Conservation (phyloP, 2,329 filamentous ascomycete genomes). For the Cadophora sp. region DNA sequence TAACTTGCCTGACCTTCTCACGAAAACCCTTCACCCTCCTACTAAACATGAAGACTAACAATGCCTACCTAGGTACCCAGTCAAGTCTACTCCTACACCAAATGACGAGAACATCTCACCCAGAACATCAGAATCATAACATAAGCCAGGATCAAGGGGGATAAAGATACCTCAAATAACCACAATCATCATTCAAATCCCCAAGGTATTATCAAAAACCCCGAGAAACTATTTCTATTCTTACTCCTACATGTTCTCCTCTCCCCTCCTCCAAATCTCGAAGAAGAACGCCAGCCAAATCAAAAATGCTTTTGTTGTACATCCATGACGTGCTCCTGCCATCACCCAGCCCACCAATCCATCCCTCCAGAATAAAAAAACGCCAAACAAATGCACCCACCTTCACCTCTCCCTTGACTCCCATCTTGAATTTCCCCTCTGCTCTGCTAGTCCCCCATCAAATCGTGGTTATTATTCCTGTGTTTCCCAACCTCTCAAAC, state of each 20-base stretch:
- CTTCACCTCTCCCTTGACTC: background rate
- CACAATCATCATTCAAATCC: constrained; percentile 1
- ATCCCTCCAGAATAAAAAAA: constrained; percentile 9
- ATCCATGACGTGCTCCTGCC: background rate
- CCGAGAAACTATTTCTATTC: constrained; percentile 12
- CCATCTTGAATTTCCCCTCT: background rate
- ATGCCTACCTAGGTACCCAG: too few species aligned
- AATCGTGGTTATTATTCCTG: background rate
- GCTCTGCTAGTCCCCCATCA: background rate
- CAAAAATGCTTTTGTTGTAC: constrained; percentile 25
- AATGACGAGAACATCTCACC: too few species aligned
- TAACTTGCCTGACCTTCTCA: too few species aligned
- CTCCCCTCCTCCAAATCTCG: background rate
- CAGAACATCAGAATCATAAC: too few species aligned
- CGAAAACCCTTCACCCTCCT: too few species aligned
- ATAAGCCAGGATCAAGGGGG: too few species aligned
- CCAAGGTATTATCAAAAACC: background rate
- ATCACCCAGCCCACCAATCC: background rate
- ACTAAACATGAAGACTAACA: too few species aligned
- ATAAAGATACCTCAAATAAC: background rate
- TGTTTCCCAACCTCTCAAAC: constrained; percentile 33
- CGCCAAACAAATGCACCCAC: constrained; percentile 3
- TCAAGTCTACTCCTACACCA: too few species aligned
- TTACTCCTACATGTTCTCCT: constrained; percentile 22
- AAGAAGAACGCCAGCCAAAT: constrained; percentile 27